Evolutionary conservation across 2,329 filamentous ascomycete genomes (phyloP).

Genomic region (Shiraia sp.): DNA sequence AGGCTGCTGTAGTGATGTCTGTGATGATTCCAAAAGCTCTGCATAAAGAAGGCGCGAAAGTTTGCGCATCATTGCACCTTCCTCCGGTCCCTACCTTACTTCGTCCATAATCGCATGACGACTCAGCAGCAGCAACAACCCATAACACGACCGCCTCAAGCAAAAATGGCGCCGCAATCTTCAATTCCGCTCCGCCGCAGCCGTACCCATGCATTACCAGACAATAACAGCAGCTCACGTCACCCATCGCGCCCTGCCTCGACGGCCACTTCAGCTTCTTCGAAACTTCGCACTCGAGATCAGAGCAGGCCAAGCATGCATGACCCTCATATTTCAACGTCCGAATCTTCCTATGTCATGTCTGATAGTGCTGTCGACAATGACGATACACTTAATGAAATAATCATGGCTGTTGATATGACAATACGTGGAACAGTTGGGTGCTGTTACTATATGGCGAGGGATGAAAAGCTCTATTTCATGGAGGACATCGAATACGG

Average conservation of each 20-base stretch:
- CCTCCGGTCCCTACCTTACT: too few species aligned
- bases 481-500: slow-evolving; percentile 76
- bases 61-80: too few species aligned
- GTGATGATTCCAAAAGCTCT: too few species aligned
- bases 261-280: slow-evolving; percentile 3
- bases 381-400: slow-evolving; percentile 62
- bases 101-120: too few species aligned
- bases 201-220: too few species aligned
- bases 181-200: neutral
- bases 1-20: too few species aligned
- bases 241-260: slow-evolving; percentile 15
- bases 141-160: too few species aligned
- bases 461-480: slow-evolving; percentile 71
- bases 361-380: neutral
- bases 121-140: too few species aligned
- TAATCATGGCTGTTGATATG: slow-evolving; percentile 81
- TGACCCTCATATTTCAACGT: slow-evolving; percentile 1
- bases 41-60: too few species aligned
- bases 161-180: too few species aligned
- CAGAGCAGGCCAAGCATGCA: neutral
- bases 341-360: slow-evolving; percentile 6
- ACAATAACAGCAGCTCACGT: slow-evolving; percentile 7
- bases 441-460: slow-evolving; percentile 79
- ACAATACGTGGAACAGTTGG: slow-evolving; percentile 72
- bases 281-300: neutral